Base-by-base conservation (phyloP, 2,329 filamentous ascomycete species). In the Ophiostoma australiae region DNA sequence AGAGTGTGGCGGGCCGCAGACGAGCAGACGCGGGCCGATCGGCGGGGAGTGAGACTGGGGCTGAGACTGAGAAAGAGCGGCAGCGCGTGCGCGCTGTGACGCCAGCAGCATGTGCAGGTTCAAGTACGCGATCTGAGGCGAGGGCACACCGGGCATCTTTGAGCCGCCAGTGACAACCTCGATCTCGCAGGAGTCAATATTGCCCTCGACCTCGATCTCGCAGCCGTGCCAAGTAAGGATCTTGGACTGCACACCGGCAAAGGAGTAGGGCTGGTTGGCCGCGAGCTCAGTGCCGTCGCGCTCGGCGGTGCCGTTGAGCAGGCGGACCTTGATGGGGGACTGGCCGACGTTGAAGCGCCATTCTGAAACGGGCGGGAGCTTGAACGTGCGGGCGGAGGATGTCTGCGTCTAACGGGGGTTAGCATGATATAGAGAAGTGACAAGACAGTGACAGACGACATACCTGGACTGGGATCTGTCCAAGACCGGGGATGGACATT, bases 211-310 rank as follows among this genome's bases (percentile, higher is more conserved):
- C 79, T 97, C 92, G 73, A 99, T 82, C 70, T 89, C 89, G 80
- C 93, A 97, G 76, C 95, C 94, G 77, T 94, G 89, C 90, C 93
- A 97, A 69, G 94, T 97, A 79, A 92, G 92, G 77, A 99, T 90
- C 73, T 94, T 94, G 72, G 91, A 91, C 82, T 96, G 96, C 75
- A 87, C 87, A 71, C 92, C 91, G 66, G 87, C 86, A 80, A 99
- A 94, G 41, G 85, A 89, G 82, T 98, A 98, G 11, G 87, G 85
- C 69, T 91, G 90, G 71, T 90, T 91, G 11, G 87, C 85, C 13
- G 93, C 93, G 63, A 99, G 90, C 81, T 99, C 95, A 70, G 94
- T 94, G 78, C 95, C 95, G 78, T 98, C 97, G 77, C 97, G 89
- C 80, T 99, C 95, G 68, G 94, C 95, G 1, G 90, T 93, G 73